phyloP scores from a whole-genome alignment of 2,329 filamentous ascomycete genomes.

The Bipolaris oryzae region DNA sequence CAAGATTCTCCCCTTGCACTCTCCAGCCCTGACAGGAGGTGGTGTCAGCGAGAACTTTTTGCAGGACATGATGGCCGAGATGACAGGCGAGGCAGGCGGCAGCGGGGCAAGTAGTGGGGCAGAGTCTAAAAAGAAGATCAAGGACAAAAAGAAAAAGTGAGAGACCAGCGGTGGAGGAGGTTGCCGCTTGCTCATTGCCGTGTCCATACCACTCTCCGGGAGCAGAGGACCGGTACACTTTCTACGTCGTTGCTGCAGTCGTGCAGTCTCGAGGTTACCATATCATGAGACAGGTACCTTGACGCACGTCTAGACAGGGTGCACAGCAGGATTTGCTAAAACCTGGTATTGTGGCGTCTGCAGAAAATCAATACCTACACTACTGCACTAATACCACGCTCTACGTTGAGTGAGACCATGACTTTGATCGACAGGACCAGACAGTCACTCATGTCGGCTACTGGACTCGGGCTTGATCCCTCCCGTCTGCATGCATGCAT shows the following conservation, averaged over 20 bases:
- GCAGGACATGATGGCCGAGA: constrained; percentile 96
- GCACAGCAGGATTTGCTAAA: not conserved
- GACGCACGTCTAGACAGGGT: constrained; percentile 2
- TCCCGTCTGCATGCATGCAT: not conserved
- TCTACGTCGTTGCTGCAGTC: constrained; percentile 2
- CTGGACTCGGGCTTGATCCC: not conserved
- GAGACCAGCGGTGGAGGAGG: not conserved
- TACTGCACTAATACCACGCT: constrained; percentile 3
- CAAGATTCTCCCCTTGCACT: constrained; percentile 82
- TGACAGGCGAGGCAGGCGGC: constrained; percentile 60
- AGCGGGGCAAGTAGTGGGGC: constrained; percentile 32
- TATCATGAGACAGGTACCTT: constrained; percentile 1
- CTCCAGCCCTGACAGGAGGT: constrained; percentile 86
- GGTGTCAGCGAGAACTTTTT: constrained; percentile 94
- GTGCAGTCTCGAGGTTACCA: constrained; percentile 2
- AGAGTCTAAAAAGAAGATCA: constrained; percentile 42
- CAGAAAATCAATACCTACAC: not conserved
- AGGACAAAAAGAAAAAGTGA: constrained; percentile 50
- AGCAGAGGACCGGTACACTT: not conserved
- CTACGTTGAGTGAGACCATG: not conserved
- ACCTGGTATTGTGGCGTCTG: not conserved
- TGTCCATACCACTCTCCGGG: not conserved
- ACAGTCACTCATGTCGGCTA: not conserved
- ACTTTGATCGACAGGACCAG: not conserved
- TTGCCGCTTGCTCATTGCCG: not conserved